Conservation (phyloP, 331 rosid genomes). For the Phaseolus coccineus region DNA sequence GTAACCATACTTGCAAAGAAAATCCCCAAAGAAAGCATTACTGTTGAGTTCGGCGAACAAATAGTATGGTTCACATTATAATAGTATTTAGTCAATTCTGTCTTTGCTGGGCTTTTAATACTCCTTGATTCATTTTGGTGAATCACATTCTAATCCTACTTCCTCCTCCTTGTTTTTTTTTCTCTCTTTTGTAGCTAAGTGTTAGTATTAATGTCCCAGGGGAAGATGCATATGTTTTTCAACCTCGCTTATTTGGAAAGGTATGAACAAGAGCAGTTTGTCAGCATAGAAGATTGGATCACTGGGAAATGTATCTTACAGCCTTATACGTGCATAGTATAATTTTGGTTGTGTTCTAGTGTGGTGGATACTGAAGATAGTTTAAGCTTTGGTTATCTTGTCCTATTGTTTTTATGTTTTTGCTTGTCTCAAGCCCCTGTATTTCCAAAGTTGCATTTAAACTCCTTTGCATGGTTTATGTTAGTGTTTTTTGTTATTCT, state of each 20-base stretch:
- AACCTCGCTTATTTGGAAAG: slow-evolving; percentile 85
- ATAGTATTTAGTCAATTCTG: slow-evolving; percentile 15
- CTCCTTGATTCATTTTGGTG: slow-evolving; percentile 17
- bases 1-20: slow-evolving; percentile 87
- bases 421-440: not conserved
- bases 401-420: not conserved
- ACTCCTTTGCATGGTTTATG: not conserved
- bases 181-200: slow-evolving; percentile 64
- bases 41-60: slow-evolving; percentile 88
- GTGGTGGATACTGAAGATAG: not conserved
- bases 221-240: slow-evolving; percentile 71
- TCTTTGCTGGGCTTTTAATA: slow-evolving; percentile 1
- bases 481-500: not conserved
- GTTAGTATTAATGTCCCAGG: slow-evolving; percentile 68
- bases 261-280: slow-evolving; percentile 48
- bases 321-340: not conserved
- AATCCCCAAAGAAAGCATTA: slow-evolving; percentile 60
- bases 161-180: not conserved
- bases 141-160: slow-evolving; percentile 28
- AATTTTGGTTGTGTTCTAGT: not conserved
- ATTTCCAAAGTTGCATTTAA: not conserved
- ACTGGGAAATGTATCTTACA: not conserved
- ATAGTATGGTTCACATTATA: slow-evolving; percentile 65
- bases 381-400: not conserved
- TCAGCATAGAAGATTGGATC: slow-evolving; percentile 1